These are phyloP conservation scores for Cystobasidium onofrii DNA, from an alignment of 768 basidiomycete species.

Conservation along the genomic window DNA sequence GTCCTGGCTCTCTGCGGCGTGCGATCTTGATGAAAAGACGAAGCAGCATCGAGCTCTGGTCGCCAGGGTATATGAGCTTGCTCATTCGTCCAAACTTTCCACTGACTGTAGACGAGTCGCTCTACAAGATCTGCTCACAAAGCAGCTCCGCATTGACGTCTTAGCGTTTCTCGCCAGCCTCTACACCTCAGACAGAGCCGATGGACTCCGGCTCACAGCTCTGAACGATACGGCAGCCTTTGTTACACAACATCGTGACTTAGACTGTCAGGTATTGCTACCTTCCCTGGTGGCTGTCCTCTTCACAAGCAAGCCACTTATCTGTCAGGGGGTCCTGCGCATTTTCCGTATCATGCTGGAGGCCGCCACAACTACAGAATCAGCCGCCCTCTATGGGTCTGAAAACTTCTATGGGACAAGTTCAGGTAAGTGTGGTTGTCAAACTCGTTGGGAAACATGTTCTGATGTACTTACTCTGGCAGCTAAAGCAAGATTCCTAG, in stretches of 20 bases:
- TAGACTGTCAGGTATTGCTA: slow-evolving; percentile 50
- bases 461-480: neutral
- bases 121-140: slow-evolving; percentile 48
- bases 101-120: slow-evolving; percentile 50
- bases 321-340: slow-evolving; percentile 43
- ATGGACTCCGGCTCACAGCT: slow-evolving; percentile 52
- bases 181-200: slow-evolving; percentile 48
- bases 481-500: neutral
- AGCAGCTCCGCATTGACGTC: slow-evolving; percentile 48
- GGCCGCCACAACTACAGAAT: slow-evolving; percentile 17
- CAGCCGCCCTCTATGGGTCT: slow-evolving; percentile 43
- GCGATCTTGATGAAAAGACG: slow-evolving; percentile 38
- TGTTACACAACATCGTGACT: slow-evolving; percentile 51
- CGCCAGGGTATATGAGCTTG: slow-evolving; percentile 58
- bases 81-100: slow-evolving; percentile 55
- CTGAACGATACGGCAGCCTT: slow-evolving; percentile 72
- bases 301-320: slow-evolving; percentile 37
- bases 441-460: neutral
- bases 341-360: slow-evolving; percentile 39
- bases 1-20: neutral
- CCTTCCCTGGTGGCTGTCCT: slow-evolving; percentile 42
- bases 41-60: slow-evolving; percentile 57
- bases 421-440: neutral
- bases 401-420: slow-evolving; percentile 45
- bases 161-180: slow-evolving; percentile 72